phyloP scores from a whole-genome alignment of 768 basidiomycete genomes.

The Panellus pusillus region DNA sequence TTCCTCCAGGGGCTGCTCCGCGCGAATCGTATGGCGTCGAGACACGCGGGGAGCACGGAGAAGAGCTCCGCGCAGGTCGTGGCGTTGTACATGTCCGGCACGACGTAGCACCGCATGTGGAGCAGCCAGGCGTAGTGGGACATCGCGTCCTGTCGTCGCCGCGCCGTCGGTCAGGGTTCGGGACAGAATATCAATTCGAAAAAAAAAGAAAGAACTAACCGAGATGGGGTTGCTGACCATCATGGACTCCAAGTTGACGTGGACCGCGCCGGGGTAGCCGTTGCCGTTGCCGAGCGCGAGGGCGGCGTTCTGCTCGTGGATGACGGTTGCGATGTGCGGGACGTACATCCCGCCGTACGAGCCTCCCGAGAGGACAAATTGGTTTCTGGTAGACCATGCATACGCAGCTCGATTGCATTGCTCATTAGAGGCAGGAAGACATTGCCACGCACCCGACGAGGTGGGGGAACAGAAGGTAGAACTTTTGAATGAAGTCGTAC shows the following conservation, averaged over 20 bases:
- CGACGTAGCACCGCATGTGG: constrained; percentile 31
- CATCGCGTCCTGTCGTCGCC: constrained; percentile 22
- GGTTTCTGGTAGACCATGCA: too few relatives aligned
- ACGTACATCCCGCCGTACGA: constrained; percentile 36
- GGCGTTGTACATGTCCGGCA: constrained; percentile 27
- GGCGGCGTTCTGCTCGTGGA: constrained; percentile 30
- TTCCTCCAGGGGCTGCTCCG: constrained; percentile 9
- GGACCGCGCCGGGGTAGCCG: constrained; percentile 18
- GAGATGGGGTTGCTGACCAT: constrained; percentile 29
- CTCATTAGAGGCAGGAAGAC: too few relatives aligned
- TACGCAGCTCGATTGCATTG: too few relatives aligned
- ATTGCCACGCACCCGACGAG: neutral
- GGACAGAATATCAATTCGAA: too few relatives aligned
- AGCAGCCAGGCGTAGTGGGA: constrained; percentile 30
- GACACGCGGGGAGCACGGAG: constrained; percentile 24
- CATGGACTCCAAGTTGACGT: constrained; percentile 31
- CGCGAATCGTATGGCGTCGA: constrained; percentile 23
- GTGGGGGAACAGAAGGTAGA: constrained; percentile 27
- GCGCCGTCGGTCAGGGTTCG: too few relatives aligned
- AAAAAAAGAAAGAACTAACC: too few relatives aligned
- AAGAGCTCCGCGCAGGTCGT: constrained; percentile 27
- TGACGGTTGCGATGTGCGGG: constrained; percentile 34
- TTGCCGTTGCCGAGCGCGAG: constrained; percentile 18
- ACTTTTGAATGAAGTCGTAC: constrained; percentile 36
- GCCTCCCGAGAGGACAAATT: constrained; percentile 28